Conservation (phyloP, 768 basidiomycete genomes). For the Collybia sordida region DNA sequence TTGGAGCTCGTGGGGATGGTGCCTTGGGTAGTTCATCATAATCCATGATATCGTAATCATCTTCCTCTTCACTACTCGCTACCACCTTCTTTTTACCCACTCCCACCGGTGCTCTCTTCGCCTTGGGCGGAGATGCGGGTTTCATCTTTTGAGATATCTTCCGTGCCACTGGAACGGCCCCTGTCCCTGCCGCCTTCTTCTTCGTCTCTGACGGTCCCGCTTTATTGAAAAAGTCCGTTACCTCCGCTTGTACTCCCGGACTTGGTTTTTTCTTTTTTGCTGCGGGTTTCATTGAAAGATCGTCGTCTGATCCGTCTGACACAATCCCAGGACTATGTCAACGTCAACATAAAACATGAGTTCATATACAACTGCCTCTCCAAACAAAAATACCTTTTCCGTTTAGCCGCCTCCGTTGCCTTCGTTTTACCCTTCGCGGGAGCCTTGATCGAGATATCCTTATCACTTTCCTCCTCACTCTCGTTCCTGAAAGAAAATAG, state of each 20-base stretch:
- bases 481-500: constrained; percentile 3
- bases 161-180: constrained; percentile 31
- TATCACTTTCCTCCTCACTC: constrained; percentile 8
- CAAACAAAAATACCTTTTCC: constrained; percentile 56
- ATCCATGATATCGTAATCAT: constrained; percentile 39
- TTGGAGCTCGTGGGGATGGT: constrained; percentile 47
- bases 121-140: constrained; percentile 50
- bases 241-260: constrained; percentile 10
- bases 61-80: constrained; percentile 43
- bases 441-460: constrained; percentile 7
- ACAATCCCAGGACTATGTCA: constrained; percentile 30
- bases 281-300: constrained; percentile 41
- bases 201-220: constrained; percentile 26
- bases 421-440: constrained; percentile 18
- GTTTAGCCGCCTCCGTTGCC: constrained; percentile 42
- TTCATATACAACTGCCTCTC: background rate
- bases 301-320: constrained; percentile 42
- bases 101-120: constrained; percentile 34
- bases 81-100: constrained; percentile 38
- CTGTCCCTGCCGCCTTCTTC: constrained; percentile 43
- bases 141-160: constrained; percentile 64
- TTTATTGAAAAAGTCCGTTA: constrained; percentile 66
- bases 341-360: no score
- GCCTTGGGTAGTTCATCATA: constrained; percentile 39
- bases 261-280: constrained; percentile 54